Evolutionary conservation across 331 rosid genomes (phyloP).

Genomic region (Dryas integrifolia): DNA sequence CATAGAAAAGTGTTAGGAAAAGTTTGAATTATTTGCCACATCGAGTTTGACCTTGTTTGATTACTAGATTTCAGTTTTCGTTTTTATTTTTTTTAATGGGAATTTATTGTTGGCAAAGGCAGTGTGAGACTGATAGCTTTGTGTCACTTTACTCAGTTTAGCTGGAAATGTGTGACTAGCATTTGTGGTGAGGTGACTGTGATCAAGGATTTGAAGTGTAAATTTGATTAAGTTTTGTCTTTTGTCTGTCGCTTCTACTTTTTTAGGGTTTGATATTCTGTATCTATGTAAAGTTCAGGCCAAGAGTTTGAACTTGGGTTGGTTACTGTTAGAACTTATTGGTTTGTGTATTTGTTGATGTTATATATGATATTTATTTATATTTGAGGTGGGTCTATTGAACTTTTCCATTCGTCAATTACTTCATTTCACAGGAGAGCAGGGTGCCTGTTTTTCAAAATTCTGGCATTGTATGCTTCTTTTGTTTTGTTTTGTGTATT

Average conservation of each 20-base stretch:
- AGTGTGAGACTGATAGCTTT: background rate
- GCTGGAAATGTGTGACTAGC: slow-evolving; percentile 14
- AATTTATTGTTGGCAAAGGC: background rate
- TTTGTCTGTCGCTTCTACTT: background rate
- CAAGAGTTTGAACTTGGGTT: slow-evolving; percentile 8
- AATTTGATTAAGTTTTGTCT: background rate
- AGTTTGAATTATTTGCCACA: slow-evolving; percentile 6
- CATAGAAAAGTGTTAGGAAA: slow-evolving; percentile 11
- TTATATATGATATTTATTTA: slow-evolving; percentile 4
- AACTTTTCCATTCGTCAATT: slow-evolving; percentile 15
- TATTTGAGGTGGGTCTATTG: background rate
- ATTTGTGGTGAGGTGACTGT: slow-evolving; percentile 6
- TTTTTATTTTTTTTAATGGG: background rate
- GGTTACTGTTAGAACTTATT: background rate
- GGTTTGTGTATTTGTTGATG: slow-evolving; percentile 1
- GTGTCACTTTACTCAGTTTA: background rate
- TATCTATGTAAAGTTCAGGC: slow-evolving; percentile 11
- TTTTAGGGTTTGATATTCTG: background rate
- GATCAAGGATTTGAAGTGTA: slow-evolving; percentile 5
- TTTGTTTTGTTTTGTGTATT: background rate
- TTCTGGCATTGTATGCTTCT: background rate
- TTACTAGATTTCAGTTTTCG: background rate
- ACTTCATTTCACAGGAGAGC: slow-evolving; percentile 9
- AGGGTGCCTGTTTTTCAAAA: background rate
- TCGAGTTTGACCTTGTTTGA: slow-evolving; percentile 12